phyloP scores from a whole-genome alignment of 495 filamentous ascomycete species.

The Talaromyces thailandensis region DNA sequence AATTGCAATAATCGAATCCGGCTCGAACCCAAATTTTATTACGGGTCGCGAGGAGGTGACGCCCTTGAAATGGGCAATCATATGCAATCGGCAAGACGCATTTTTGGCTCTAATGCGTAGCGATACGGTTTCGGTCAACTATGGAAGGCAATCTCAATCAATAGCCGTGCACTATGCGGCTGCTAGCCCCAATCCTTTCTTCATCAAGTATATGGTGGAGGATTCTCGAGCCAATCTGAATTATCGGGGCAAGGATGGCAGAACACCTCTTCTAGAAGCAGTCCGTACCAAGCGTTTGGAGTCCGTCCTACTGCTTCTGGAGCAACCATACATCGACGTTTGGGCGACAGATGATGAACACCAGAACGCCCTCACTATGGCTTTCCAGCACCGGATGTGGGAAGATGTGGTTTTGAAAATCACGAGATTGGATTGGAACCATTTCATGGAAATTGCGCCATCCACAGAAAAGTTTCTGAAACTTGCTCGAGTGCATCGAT shows the following conservation, averaged over 20 bases:
- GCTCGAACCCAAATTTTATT: not conserved
- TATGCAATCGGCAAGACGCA: not conserved
- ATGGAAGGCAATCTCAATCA: not conserved
- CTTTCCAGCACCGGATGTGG: not conserved
- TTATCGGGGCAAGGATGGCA: not conserved
- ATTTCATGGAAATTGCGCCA: not conserved
- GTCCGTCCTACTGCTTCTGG: not conserved
- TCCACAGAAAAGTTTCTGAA: not conserved
- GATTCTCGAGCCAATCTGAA: not conserved
- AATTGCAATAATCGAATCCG: not conserved
- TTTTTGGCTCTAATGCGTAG: not conserved
- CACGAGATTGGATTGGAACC: not conserved
- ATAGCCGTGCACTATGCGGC: not conserved
- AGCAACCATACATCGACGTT: not conserved
- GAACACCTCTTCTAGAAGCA: not conserved
- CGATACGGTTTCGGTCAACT: not conserved
- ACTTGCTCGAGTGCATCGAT: not conserved
- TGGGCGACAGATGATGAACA: not conserved
- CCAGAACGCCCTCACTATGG: not conserved
- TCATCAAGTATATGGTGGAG: not conserved
- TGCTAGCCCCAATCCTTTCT: not conserved
- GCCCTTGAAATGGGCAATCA: not conserved
- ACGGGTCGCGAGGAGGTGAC: not conserved
- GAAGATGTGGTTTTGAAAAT: not conserved
- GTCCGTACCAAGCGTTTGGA: not conserved